Evolutionary conservation across 768 basidiomycete genomes (phyloP), one percentile per base, ranked within the genome.

Genomic region (Rhodotorula diobovata): DNA sequence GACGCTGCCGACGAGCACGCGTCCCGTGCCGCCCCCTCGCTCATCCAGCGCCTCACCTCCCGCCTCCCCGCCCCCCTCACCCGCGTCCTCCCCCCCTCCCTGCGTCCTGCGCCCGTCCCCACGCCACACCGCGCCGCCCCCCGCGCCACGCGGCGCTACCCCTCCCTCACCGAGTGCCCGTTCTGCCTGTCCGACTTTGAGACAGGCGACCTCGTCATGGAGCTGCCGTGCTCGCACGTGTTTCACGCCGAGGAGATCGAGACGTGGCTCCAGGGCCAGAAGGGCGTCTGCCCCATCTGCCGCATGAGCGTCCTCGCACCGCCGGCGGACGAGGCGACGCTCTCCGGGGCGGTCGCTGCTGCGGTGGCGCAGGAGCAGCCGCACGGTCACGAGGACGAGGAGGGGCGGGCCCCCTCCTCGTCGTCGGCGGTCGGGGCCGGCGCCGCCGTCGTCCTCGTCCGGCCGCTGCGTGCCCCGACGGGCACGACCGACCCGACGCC

Each of bases 171-270:
- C 63, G 92, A 98, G 79, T 98, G 94, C 78, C 90, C 93, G 45
- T 97, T 98, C 65, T 98, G 95, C 79, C 84, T 98, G 66, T 90
- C 85, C 69, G 86, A 88, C 72, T 98, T 97, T 76, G 86, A 82
- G 51, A 87, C 87, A 77, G 93, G 93, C 6, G 95, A 98, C 79
- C 86, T 87, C 76, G 91, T 97, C 54, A 86, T 94, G 76, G 90
- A 94, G 62, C 79, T 97, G 51, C 95, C 95, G 2, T 98, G 95
- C 78, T 89, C 90, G 58, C 95, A 98, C 79, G 87, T 98, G 64
- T 98, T 96, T 82, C 95, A 98, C 81, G 85, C 91, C 60, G 80
- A 88, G 46, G 95, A 97, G 79, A 86, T 96, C 50, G 92, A 93
- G 79, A 85, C 89, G 73, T 98, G 95, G 95, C 81, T 98, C 70